Percentiles rank a stretch among this genome's conserved stretches.
phyloP scores from a whole-genome alignment of 129 eudicot species.

The Silybum marianum region DNA sequence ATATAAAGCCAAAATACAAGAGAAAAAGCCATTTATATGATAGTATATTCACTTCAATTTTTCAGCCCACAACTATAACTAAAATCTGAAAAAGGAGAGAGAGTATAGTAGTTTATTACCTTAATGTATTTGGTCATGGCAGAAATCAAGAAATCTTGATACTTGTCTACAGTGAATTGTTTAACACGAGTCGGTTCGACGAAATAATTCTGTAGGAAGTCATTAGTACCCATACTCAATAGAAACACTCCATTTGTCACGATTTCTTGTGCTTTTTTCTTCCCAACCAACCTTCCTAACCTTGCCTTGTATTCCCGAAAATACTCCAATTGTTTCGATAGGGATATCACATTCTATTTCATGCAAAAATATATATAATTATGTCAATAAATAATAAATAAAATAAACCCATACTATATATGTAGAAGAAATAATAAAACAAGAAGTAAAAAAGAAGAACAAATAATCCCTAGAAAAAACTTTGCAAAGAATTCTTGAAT shows the following conservation, averaged over 20 bases:
- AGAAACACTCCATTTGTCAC: conserved; percentile 40
- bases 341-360: conserved; percentile 44
- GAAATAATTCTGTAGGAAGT: conserved; percentile 60
- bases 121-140: conserved; percentile 43
- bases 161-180: conserved; percentile 49
- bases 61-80: no score
- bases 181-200: conserved; percentile 42
- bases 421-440: no score
- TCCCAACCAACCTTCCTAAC: conserved; percentile 41
- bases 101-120: conserved; percentile 36
- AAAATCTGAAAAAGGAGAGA: not conserved
- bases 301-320: conserved; percentile 52
- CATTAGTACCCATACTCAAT: conserved; percentile 67
- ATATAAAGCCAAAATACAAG: no score
- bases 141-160: conserved; percentile 55
- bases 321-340: conserved; percentile 57
- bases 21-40: not conserved
- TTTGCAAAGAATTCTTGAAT: no score
- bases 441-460: no score
- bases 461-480: no score
- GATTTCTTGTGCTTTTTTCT: conserved; percentile 36
- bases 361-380: not conserved
- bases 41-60: not conserved
- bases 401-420: not conserved
- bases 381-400: not conserved